Base-by-base conservation (phyloP, 441 rosid species). In the Bocquillonia castaneifolia region DNA sequence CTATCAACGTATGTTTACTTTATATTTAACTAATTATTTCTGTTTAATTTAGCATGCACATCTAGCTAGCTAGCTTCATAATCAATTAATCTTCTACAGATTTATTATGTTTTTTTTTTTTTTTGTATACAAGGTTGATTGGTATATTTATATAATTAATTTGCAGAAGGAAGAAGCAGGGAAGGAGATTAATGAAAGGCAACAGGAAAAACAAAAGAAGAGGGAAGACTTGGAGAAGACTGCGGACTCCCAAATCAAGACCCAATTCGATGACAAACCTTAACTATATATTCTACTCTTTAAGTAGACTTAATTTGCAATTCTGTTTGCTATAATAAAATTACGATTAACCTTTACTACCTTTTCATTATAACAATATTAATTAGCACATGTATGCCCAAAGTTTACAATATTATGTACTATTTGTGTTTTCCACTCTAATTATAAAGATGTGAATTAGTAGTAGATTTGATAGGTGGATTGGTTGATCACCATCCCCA, bases 161-260 rank as follows among this genome's bases (percentile, higher is more conserved):
- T 63, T 58, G 57, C 70, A 50, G 75, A 47, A 51, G 60, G 70
- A 66, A 63, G 66, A 65, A 59, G 66, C 53, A 1, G 61, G 40
- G 60, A 47, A 47, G 3, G 61, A 26, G 61, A 58, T 65, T 0
- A 1, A 59, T 1, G 32, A 40, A 59, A 31, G 72, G 42, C 36
- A 59, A 34, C 40, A 67, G 55, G 76, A 60, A 34, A 59, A 37
- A 23, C 37, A 59, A 20, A 66, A 52, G 48, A 72, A 59, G 48
- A 29, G 14, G 25, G 14, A 53, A 44, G 57, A 66, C 5, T 47
- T 45, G 48, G 63, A 53, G 58, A 61, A 54, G 15, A 54, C 17
- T n/a, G 51, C 54, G 28, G 42, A 54, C 53, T 61, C 72, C 25
- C 42, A 31, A 5, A 13, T 60, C 26, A 45, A 22, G 18, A 14